Evolutionary conservation across 2,329 filamentous ascomycete genomes (phyloP).

Genomic region (Penicillium sp.): DNA sequence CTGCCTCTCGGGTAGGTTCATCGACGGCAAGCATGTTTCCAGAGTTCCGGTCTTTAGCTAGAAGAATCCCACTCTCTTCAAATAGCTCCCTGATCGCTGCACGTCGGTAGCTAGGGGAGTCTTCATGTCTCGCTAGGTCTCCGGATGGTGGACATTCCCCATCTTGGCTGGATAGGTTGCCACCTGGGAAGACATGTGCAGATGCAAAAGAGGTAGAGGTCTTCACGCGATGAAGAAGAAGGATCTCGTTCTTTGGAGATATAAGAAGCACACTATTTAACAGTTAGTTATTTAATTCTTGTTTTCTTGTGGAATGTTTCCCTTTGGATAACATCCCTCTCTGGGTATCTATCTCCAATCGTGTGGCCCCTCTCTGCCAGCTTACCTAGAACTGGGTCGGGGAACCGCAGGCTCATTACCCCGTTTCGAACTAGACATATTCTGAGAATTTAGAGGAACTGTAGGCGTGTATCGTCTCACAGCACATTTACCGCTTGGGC

Average conservation of each 20-base stretch:
- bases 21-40: conserved; percentile 59
- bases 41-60: conserved; percentile 53
- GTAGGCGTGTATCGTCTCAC: conserved; percentile 15
- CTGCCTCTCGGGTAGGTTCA: conserved; percentile 60
- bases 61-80: conserved; percentile 86
- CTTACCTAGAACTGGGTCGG: conserved; percentile 63
- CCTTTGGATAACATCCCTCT: not conserved
- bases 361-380: not conserved
- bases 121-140: conserved; percentile 60
- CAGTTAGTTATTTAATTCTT: conserved; percentile 8
- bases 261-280: conserved; percentile 70
- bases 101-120: conserved; percentile 71
- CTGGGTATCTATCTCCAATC: not conserved
- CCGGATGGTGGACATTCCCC: conserved; percentile 54
- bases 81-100: conserved; percentile 89
- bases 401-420: conserved; percentile 46
- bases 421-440: conserved; percentile 21
- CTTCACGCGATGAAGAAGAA: conserved; percentile 81
- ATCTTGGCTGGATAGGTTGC: conserved; percentile 74
- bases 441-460: conserved; percentile 4
- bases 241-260: conserved; percentile 80
- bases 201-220: conserved; percentile 82
- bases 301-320: not conserved
- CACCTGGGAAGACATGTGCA: conserved; percentile 93
- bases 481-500: not conserved